Evolutionary conservation across 345 rosid species (phyloP).

Genomic region (Melaleuca alternifolia): DNA sequence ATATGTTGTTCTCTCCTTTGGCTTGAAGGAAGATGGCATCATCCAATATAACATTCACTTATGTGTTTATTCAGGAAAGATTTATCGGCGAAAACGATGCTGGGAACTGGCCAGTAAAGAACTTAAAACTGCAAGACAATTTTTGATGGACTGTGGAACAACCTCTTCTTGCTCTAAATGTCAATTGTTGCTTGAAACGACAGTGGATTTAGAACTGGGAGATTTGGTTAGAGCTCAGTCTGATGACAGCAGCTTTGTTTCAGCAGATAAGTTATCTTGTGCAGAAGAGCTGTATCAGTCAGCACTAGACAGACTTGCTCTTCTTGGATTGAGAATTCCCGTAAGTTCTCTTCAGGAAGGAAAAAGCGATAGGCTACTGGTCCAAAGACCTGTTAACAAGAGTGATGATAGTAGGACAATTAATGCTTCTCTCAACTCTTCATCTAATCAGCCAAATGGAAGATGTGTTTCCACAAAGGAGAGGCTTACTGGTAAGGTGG

Average conservation of each 20-base stretch:
- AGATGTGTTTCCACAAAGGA: slow-evolving; percentile 1
- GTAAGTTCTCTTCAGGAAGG: slow-evolving; percentile 25
- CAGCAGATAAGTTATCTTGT: slow-evolving; percentile 26
- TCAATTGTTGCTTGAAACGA: slow-evolving; percentile 48
- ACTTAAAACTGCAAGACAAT: slow-evolving; percentile 49
- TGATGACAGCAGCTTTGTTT: slow-evolving; percentile 13
- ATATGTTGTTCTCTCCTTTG: background rate
- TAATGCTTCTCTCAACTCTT: background rate
- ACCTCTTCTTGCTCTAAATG: slow-evolving; percentile 54
- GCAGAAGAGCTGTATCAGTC: slow-evolving; percentile 55
- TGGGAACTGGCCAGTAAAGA: slow-evolving; percentile 66
- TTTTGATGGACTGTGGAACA: slow-evolving; percentile 17
- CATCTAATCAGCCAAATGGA: background rate
- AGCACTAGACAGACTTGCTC: slow-evolving; percentile 52
- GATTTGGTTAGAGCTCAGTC: slow-evolving; percentile 41
- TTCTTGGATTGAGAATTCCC: slow-evolving; percentile 48
- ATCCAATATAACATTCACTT: background rate
- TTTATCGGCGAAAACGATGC: slow-evolving; percentile 48
- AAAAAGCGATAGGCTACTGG: slow-evolving; percentile 3
- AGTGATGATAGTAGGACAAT: background rate
- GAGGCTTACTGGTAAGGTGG: background rate
- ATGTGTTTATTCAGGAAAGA: slow-evolving; percentile 34
- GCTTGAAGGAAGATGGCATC: background rate
- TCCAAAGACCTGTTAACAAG: background rate
- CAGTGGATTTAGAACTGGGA: slow-evolving; percentile 59